phyloP scores from a whole-genome alignment of 1,284 basidiomycete species.

The Rhodotorula sp. region DNA sequence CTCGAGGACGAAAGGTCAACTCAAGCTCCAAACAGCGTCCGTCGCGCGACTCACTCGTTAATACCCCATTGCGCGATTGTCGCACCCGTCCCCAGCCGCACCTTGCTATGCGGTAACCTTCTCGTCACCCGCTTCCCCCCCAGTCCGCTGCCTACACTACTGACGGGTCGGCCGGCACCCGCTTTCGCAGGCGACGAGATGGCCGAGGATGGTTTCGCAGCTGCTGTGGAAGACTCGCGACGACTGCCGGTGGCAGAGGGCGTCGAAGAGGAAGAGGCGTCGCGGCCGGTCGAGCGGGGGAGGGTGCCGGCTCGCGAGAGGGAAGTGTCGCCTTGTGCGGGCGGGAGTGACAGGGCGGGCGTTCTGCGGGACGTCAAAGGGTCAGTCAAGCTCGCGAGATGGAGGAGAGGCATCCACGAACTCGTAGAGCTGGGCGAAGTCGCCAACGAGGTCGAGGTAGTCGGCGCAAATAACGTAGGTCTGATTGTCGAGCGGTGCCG shows the following conservation, averaged over 20 bases:
- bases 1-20: not conserved
- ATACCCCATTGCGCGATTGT: constrained; percentile 41
- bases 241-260: not conserved
- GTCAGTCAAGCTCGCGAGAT: not conserved
- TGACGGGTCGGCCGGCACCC: not conserved
- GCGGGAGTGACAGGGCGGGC: not conserved
- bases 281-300: not conserved
- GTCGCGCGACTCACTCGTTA: constrained; percentile 20
- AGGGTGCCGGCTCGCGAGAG: constrained; percentile 18
- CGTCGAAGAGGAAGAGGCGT: not conserved
- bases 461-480: constrained; percentile 87
- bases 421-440: constrained; percentile 56
- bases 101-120: constrained; percentile 30
- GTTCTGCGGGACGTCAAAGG: constrained; percentile 4
- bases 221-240: not conserved
- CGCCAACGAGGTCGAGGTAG: constrained; percentile 81
- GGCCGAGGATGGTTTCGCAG: not conserved
- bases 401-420: too few species aligned
- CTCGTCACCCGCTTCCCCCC: not conserved
- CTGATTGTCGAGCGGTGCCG: constrained; percentile 82
- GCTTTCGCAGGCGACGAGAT: too few species aligned
- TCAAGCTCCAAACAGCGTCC: not conserved
- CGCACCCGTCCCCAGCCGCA: constrained; percentile 33
- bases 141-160: not conserved
- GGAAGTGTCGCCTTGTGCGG: not conserved